Percentiles rank a stretch among this genome's conserved stretches.
These are phyloP conservation scores for Chenopodium suecicum DNA, from an alignment of 148 eudicot genomes.

Conservation along the genomic window DNA sequence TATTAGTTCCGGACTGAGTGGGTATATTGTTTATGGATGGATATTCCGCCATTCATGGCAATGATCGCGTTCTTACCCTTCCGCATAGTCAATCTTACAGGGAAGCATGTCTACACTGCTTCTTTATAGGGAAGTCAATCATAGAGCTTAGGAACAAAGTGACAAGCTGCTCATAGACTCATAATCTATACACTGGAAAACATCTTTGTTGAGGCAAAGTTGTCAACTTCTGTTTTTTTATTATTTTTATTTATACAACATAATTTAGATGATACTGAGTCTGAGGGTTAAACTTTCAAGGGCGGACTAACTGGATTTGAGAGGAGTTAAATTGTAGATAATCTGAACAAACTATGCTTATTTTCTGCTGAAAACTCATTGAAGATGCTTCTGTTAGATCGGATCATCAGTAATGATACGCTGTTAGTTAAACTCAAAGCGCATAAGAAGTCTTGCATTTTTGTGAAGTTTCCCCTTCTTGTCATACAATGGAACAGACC, in stretches of 20 bases:
- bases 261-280: not conserved
- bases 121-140: no score
- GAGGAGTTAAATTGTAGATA: not conserved
- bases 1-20: no score
- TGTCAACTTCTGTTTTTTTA: not conserved
- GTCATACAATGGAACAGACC: conserved; percentile 45
- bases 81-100: no score
- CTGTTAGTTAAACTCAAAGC: conserved; percentile 29
- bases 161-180: no score
- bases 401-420: not conserved
- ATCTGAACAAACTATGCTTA: not conserved
- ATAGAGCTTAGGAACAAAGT: no score
- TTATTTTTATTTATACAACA: not conserved
- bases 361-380: not conserved
- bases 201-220: not conserved
- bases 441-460: conserved; percentile 46
- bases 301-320: not conserved
- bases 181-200: not conserved
- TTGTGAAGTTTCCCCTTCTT: conserved; percentile 33
- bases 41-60: no score
- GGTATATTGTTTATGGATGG: no score
- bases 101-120: not conserved
- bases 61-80: no score
- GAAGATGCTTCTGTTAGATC: not conserved
- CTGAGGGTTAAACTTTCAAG: not conserved